Evolutionary conservation across 345 rosid genomes (phyloP).

Genomic region (Melaleuca quinquenervia): DNA sequence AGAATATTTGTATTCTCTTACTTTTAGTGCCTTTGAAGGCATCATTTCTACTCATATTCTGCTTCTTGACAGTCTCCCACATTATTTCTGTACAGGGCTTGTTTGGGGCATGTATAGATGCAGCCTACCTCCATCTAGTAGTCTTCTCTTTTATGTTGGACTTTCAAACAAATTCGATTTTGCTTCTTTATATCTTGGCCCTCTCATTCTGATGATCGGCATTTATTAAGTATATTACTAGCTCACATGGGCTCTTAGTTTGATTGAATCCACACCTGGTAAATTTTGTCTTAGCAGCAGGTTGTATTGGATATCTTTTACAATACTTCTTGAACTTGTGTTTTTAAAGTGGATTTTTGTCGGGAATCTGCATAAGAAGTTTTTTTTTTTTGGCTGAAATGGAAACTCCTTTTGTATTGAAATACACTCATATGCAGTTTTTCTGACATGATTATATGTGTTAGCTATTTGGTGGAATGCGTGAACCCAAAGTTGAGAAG

Average conservation of each 20-base stretch:
- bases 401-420: not conserved
- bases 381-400: not conserved
- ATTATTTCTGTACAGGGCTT: not conserved
- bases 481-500: not conserved
- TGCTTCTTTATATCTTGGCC: not conserved
- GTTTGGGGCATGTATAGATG: not conserved
- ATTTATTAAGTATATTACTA: not conserved
- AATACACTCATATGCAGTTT: not conserved
- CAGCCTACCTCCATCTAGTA: not conserved
- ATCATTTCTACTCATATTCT: not conserved
- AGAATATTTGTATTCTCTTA: not conserved
- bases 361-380: not conserved
- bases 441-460: not conserved
- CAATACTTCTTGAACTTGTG: not conserved
- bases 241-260: not conserved
- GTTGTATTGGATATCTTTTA: not conserved
- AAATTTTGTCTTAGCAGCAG: not conserved
- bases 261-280: not conserved
- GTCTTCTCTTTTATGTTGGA: not conserved
- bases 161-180: not conserved
- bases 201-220: not conserved
- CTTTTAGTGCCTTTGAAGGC: not conserved
- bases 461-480: constrained; percentile 4
- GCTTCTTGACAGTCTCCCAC: not conserved
- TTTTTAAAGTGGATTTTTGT: not conserved